phyloP scores from a whole-genome alignment of 257 asterid species.

The Marsdenia floribunda region DNA sequence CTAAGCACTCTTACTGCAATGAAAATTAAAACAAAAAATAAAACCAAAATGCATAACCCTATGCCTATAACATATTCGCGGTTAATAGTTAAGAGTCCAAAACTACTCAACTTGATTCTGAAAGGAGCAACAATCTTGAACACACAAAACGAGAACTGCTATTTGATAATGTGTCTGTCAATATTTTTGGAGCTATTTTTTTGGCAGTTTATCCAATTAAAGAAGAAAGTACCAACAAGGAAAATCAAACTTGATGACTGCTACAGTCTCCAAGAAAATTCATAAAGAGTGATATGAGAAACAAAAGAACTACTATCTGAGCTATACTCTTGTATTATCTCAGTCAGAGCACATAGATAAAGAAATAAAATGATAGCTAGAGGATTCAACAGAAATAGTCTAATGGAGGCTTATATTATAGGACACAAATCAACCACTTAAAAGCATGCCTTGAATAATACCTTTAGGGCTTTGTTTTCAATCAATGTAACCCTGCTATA shows the following conservation, averaged over 20 bases:
- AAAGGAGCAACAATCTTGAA: background rate
- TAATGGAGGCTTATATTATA: background rate
- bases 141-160: background rate
- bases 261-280: background rate
- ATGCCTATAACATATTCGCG: background rate
- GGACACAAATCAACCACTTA: background rate
- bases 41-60: background rate
- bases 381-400: background rate
- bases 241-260: background rate
- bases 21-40: background rate
- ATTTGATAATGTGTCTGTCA: background rate
- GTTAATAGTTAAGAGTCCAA: background rate
- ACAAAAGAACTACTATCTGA: background rate
- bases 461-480: constrained; percentile 74
- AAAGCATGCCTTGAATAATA: constrained; percentile 22
- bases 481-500: constrained; percentile 64
- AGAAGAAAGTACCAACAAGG: background rate
- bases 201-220: background rate
- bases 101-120: background rate
- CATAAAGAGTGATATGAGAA: background rate
- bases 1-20: background rate
- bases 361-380: background rate
- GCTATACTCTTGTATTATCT: background rate
- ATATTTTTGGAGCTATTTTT: background rate
- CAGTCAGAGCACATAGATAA: background rate